Conservation (phyloP, 1,139 yeast genomes). For the Lodderomyces jiufengensis region DNA sequence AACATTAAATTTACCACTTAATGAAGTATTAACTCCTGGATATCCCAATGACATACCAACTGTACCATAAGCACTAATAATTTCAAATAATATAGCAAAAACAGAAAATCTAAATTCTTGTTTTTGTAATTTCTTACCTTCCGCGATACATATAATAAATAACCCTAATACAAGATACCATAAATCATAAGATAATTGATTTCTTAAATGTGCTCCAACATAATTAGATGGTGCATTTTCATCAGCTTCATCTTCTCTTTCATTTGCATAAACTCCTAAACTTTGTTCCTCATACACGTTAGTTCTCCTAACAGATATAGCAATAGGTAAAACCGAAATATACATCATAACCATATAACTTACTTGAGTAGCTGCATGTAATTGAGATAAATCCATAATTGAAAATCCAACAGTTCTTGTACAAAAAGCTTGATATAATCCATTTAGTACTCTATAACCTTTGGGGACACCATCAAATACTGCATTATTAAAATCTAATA, state of each 20-base stretch:
- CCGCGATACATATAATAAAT: slow-evolving; percentile 82
- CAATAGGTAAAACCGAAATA: slow-evolving; percentile 91
- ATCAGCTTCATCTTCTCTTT: slow-evolving; percentile 21
- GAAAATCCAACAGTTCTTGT: slow-evolving; percentile 94
- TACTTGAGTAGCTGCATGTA: slow-evolving; percentile 91
- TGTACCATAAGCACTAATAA: slow-evolving; percentile 93
- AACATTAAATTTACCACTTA: slow-evolving; percentile 66
- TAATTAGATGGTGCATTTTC: slow-evolving; percentile 52
- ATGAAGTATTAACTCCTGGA: slow-evolving; percentile 62
- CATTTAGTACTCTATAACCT: slow-evolving; percentile 73
- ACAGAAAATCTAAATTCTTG: slow-evolving; percentile 54
- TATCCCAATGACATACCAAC: slow-evolving; percentile 90
- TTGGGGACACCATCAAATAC: slow-evolving; percentile 49
- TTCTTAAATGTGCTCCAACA: slow-evolving; percentile 83
- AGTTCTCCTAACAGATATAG: slow-evolving; percentile 92
- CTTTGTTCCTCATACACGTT: slow-evolving; percentile 97
- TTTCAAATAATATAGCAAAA: slow-evolving; percentile 77
- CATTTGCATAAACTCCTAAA: slow-evolving; percentile 69
- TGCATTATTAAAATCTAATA: slow-evolving; percentile 62
- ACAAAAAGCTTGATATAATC: slow-evolving; percentile 85
- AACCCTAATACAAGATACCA: slow-evolving; percentile 91
- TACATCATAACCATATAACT: slow-evolving; percentile 97
- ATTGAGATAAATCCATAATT: slow-evolving; percentile 59
- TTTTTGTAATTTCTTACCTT: slow-evolving; percentile 57
- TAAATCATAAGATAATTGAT: slow-evolving; percentile 88